Evolutionary conservation across 345 rosid species (phyloP).

Genomic region (Salix suchowensis): DNA sequence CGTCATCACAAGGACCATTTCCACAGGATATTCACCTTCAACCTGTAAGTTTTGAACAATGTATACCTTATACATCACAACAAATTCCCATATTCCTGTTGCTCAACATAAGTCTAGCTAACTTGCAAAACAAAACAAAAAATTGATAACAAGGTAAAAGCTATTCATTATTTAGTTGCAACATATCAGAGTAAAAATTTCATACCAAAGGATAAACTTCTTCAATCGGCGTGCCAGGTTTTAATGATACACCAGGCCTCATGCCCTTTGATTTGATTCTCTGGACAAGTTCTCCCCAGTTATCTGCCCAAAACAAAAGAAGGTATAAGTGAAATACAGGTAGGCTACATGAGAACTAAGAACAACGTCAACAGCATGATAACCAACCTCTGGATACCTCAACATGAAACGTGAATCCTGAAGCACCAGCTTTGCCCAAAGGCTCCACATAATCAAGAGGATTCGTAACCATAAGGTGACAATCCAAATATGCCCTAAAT

Average conservation of each 20-base stretch:
- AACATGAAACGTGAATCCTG: slow-evolving; percentile 91
- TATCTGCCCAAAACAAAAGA: slow-evolving; percentile 37
- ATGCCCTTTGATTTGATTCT: slow-evolving; percentile 74
- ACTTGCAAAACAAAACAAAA: neutral
- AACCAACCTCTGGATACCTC: slow-evolving; percentile 70
- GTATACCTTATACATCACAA: neutral
- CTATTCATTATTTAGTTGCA: neutral
- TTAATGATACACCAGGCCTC: slow-evolving; percentile 81
- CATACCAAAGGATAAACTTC: slow-evolving; percentile 81
- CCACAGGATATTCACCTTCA: slow-evolving; percentile 69
- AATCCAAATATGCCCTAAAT: slow-evolving; percentile 81
- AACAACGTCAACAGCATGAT: neutral
- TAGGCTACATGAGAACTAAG: neutral
- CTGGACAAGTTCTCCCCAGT: slow-evolving; percentile 71
- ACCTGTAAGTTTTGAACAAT: slow-evolving; percentile 34
- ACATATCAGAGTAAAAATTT: neutral
- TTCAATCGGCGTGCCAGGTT: slow-evolving; percentile 80
- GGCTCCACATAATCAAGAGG: slow-evolving; percentile 83
- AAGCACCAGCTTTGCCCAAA: slow-evolving; percentile 81
- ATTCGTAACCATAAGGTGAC: slow-evolving; percentile 91
- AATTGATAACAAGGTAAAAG: neutral
- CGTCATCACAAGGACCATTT: slow-evolving; percentile 95
- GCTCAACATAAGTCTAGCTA: neutral
- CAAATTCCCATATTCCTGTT: neutral
- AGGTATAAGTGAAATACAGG: neutral